Conservation (phyloP, 2,329 filamentous ascomycete species). For the Colletotrichum lupini region DNA sequence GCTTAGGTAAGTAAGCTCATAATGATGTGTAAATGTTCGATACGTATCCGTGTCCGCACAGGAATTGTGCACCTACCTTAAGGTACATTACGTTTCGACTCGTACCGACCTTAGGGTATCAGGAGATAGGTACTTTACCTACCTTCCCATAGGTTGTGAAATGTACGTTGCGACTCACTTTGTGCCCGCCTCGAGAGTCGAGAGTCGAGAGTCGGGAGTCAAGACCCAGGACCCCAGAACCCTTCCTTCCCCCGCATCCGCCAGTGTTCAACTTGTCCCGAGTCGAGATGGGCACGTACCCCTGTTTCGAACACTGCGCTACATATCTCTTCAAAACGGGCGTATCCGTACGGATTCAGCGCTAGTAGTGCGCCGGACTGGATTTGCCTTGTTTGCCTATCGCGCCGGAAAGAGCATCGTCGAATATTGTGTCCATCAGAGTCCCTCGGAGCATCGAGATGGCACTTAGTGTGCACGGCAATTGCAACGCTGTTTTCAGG, state of each 20-base stretch:
- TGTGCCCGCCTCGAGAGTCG: neutral
- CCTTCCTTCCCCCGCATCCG: neutral
- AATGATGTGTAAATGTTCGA: neutral
- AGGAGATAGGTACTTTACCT: no score
- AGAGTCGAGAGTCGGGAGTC: no score
- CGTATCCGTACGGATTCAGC: neutral
- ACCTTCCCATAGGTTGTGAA: no score
- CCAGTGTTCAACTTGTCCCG: neutral
- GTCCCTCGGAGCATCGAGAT: constrained; percentile 4
- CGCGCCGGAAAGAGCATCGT: neutral
- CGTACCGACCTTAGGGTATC: no score
- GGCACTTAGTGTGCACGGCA: neutral
- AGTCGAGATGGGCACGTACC: neutral
- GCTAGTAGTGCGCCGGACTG: neutral
- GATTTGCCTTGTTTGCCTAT: neutral
- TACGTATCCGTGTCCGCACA: neutral
- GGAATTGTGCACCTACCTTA: no score
- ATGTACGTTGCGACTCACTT: no score
- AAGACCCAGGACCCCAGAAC: neutral
- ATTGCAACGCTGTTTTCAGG: neutral
- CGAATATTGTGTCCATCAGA: neutral
- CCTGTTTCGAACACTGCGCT: neutral
- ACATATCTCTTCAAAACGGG: neutral
- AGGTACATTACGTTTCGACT: no score
- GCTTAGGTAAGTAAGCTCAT: neutral